Percentiles rank a stretch among this genome's conserved stretches.
Evolutionary conservation across 495 filamentous ascomycete genomes (phyloP).

Genomic region (Penicillium argentinense): DNA sequence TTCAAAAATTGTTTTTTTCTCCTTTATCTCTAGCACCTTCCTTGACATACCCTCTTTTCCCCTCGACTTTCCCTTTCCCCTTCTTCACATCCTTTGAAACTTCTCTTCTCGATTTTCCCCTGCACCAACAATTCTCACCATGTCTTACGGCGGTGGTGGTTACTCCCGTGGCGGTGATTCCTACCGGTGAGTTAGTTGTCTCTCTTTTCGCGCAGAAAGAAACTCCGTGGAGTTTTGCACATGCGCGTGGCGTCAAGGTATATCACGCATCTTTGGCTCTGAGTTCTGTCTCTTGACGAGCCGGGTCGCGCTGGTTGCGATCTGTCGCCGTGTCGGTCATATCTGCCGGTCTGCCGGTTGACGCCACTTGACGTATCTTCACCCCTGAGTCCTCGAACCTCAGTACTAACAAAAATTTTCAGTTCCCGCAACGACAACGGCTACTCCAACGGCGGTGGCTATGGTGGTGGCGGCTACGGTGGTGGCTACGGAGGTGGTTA

Average conservation of each 20-base stretch:
- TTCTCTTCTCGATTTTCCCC: too few species aligned
- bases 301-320: background rate
- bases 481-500: conserved; percentile 48
- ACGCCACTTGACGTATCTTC: too few species aligned
- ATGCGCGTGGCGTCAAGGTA: background rate
- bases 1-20: conserved; percentile 19
- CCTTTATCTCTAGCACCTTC: conserved; percentile 25
- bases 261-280: background rate
- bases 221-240: background rate
- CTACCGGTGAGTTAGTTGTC: conserved; percentile 39
- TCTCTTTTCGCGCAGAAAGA: conserved; percentile 13
- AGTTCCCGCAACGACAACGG: conserved; percentile 49
- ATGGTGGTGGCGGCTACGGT: conserved; percentile 48
- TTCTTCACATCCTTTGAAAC: conserved; percentile 8
- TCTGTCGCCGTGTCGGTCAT: background rate
- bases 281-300: background rate
- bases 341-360: background rate
- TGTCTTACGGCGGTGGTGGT: conserved; percentile 79
- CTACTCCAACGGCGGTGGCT: conserved; percentile 42
- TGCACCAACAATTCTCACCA: conserved; percentile 39
- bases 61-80: conserved; percentile 26
- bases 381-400: too few species aligned
- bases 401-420: conserved; percentile 21
- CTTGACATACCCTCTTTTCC: conserved; percentile 20
- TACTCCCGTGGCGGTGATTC: conserved; percentile 49